phyloP scores from a whole-genome alignment of 2,329 filamentous ascomycete genomes.

The Xylariales sp. region DNA sequence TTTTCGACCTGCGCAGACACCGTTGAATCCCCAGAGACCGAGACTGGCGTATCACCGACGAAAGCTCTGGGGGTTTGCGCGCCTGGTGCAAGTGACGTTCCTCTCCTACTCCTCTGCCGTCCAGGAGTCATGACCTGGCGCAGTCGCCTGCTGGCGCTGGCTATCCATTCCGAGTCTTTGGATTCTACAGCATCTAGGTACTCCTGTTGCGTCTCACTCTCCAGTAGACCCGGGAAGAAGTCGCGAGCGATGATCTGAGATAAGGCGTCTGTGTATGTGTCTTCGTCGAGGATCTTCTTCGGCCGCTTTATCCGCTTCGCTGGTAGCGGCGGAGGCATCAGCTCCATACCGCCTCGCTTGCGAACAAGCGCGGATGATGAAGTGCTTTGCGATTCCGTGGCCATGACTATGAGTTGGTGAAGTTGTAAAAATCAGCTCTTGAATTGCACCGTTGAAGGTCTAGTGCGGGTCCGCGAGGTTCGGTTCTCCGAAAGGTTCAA shows the following conservation, averaged over 20 bases:
- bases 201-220: slow-evolving; percentile 83
- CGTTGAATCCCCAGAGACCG: slow-evolving; percentile 40
- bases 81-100: slow-evolving; percentile 26
- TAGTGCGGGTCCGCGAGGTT: too few relatives aligned
- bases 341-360: slow-evolving; percentile 60
- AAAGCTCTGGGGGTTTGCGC: slow-evolving; percentile 60
- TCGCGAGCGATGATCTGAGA: slow-evolving; percentile 94
- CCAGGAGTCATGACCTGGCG: slow-evolving; percentile 79
- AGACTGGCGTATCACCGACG: slow-evolving; percentile 69
- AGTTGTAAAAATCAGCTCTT: slow-evolving; percentile 1
- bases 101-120: slow-evolving; percentile 33
- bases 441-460: too few relatives aligned
- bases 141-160: slow-evolving; percentile 68
- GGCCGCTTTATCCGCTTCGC: slow-evolving; percentile 90
- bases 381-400: slow-evolving; percentile 32
- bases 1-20: slow-evolving; percentile 32
- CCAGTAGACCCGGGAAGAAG: slow-evolving; percentile 89
- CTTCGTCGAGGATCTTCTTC: slow-evolving; percentile 83
- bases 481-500: background rate
- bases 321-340: slow-evolving; percentile 85
- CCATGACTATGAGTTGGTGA: slow-evolving; percentile 5
- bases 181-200: slow-evolving; percentile 90
- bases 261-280: slow-evolving; percentile 83
- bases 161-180: slow-evolving; percentile 79
- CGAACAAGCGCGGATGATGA: slow-evolving; percentile 57